Evolutionary conservation across 805 yeast species (phyloP).

Genomic region (Zygotorulaspora danielsina): DNA sequence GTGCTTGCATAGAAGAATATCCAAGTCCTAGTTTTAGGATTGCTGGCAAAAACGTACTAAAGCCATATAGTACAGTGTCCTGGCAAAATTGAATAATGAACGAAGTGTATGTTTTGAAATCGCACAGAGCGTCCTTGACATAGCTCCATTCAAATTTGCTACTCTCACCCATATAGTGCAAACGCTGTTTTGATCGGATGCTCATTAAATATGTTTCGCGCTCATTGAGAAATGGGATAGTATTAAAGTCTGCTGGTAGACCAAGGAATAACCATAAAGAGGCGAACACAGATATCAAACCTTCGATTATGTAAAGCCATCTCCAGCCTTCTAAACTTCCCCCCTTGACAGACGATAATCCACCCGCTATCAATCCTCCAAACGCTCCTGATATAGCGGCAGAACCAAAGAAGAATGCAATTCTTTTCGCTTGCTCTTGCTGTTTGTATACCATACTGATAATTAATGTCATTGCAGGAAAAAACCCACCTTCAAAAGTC

Average conservation of each 20-base stretch:
- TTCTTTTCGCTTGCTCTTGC: constrained; percentile 45
- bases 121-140: constrained; percentile 35
- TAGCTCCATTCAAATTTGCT: constrained; percentile 32
- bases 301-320: constrained; percentile 60
- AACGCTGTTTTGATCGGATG: constrained; percentile 28
- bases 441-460: constrained; percentile 51
- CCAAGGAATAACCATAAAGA: constrained; percentile 28
- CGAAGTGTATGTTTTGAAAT: constrained; percentile 37
- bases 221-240: constrained; percentile 33
- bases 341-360: constrained; percentile 45
- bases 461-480: constrained; percentile 50
- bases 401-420: constrained; percentile 51
- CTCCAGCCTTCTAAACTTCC: constrained; percentile 57
- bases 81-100: constrained; percentile 44
- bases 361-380: constrained; percentile 52
- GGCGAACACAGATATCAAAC: constrained; percentile 33
- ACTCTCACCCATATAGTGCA: constrained; percentile 26
- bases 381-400: constrained; percentile 52
- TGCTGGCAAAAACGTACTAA: constrained; percentile 40
- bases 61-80: constrained; percentile 42
- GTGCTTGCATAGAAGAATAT: constrained; percentile 32
- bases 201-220: constrained; percentile 31
- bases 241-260: constrained; percentile 36
- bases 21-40: constrained; percentile 33
- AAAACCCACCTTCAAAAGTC: constrained; percentile 54